These are phyloP conservation scores for Whalleya microplaca DNA, from an alignment of 2,329 filamentous ascomycete species.

Conservation along the genomic window DNA sequence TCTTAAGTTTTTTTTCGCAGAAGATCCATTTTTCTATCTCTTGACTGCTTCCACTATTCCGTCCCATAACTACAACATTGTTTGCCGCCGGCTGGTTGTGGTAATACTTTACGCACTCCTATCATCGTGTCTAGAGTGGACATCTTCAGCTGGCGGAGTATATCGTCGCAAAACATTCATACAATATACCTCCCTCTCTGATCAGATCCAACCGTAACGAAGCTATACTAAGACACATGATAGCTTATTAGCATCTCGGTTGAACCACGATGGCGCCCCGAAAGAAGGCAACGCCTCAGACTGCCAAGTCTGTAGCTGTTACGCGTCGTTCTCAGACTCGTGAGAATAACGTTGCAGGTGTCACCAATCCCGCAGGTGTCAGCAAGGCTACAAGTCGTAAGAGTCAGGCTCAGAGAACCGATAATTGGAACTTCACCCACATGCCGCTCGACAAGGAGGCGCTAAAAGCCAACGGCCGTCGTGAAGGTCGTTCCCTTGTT, in stretches of 20 bases:
- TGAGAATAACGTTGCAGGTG: neutral
- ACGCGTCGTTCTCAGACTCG: neutral
- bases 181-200: neutral
- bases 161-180: neutral
- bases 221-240: neutral
- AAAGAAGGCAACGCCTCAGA: neutral
- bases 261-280: neutral
- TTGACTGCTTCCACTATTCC: neutral
- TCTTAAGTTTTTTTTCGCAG: neutral
- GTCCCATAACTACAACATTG: neutral
- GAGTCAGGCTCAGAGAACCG: too few relatives aligned
- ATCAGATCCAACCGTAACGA: neutral
- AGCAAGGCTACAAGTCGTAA: too few relatives aligned
- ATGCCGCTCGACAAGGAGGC: neutral
- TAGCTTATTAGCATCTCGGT: neutral
- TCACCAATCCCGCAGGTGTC: neutral
- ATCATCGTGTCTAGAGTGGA: neutral
- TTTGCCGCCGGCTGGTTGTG: neutral
- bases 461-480: conserved; percentile 35
- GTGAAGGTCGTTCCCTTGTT: conserved; percentile 44
- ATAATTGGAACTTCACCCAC: neutral
- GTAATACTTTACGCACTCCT: neutral
- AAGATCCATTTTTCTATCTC: neutral
- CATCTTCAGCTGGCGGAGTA: neutral
- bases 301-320: neutral